Base-by-base conservation (phyloP, 192 early-diverging fungal genomes). In the Linnemannia elongata region DNA sequence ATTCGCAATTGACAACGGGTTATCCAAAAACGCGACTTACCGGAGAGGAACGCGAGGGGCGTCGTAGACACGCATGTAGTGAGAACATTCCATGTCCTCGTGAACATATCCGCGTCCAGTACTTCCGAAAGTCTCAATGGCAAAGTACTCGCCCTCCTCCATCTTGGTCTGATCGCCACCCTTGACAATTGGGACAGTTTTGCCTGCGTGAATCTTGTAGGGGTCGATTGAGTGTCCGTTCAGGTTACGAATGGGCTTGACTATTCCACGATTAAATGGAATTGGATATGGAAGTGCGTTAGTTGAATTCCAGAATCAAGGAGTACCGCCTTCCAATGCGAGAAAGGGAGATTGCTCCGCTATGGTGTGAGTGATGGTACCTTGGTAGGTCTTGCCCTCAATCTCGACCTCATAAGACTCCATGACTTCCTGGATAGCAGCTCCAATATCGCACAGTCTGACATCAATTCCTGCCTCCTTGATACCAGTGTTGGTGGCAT, bases 101-200 rank as follows among this genome's bases (percentile, higher is more conserved):
- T 93, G 81, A 20, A 99, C 98, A 83, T 92, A 95, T 10, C 96
- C 98, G 38, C 92, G 94, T 13, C 98, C 98, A 17, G 97, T 99
- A 87, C 94, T 95, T 74, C 97, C 98, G 84, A 99, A 99, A 6
- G 98, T 99, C 89, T 99, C 98, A 76, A 99, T 98, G 72, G 98
- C 98, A 85, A 95, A 96, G 70, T 93, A 91, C 91, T 99, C 97
- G 73, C 96, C 96, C 86, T 99, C 97, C 91, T 99, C 98, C 96
- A 99, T 97, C 85, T 97, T 97, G 8, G 97, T 98, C 55, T 93
- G 89, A 82, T 98, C 97, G 45, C 93, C 91, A 66, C 94, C 95
- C 36, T 94, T 93, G 24, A 99, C 95, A 88, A 99, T 99, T 3
- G 98, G 98, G 24, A 99, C 96, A 17, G 95, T 95, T 86, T 99